phyloP scores from a whole-genome alignment of 129 eudicot species.

The Oenanthe sinensis region DNA sequence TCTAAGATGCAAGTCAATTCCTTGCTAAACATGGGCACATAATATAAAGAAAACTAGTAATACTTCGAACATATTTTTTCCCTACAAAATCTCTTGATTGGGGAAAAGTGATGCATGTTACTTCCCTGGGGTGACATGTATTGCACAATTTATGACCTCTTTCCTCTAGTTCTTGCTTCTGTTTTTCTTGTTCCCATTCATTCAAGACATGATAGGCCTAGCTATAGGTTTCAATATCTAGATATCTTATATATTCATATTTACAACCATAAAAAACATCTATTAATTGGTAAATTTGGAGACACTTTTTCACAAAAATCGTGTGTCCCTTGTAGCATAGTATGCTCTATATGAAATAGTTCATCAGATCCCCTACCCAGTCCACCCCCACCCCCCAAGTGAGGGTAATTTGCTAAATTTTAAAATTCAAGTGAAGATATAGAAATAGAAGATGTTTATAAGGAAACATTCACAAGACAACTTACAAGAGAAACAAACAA shows the following conservation, averaged over 20 bases:
- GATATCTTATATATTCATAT: background rate
- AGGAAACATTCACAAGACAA: background rate
- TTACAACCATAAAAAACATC: background rate
- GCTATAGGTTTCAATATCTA: background rate
- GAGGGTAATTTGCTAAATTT: background rate
- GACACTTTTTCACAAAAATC: background rate
- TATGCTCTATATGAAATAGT: background rate
- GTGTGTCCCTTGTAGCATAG: background rate
- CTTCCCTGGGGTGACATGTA: background rate
- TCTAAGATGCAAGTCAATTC: background rate
- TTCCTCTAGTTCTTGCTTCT: background rate
- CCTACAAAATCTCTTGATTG: background rate
- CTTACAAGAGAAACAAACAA: slow-evolving; percentile 79
- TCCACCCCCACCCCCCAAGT: background rate
- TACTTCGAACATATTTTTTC: background rate
- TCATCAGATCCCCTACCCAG: background rate
- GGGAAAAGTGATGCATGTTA: background rate
- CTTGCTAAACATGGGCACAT: background rate
- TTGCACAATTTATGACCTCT: background rate
- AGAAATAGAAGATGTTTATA: background rate
- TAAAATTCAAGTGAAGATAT: background rate
- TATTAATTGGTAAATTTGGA: background rate
- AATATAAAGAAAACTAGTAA: background rate
- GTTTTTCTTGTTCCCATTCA: background rate
- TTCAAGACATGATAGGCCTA: background rate